phyloP scores from a whole-genome alignment of 495 filamentous ascomycete genomes.

The Penicillium parvum region DNA sequence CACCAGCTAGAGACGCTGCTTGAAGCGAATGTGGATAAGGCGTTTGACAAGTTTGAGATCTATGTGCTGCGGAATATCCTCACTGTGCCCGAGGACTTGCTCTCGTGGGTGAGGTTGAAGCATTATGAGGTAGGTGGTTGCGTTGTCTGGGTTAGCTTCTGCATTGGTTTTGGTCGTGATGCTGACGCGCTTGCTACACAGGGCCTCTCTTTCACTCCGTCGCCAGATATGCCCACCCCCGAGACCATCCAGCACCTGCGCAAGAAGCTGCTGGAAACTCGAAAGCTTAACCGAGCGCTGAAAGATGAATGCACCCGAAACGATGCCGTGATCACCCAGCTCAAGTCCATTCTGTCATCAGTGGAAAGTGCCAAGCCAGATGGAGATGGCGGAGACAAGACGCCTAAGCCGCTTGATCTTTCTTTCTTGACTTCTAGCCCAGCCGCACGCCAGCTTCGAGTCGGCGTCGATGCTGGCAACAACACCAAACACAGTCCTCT shows the following conservation, averaged over 20 bases:
- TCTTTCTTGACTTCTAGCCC: slow-evolving; percentile 51
- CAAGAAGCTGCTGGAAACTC: slow-evolving; percentile 73
- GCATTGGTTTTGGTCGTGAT: neutral
- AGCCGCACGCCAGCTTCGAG: slow-evolving; percentile 41
- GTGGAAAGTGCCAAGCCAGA: slow-evolving; percentile 26
- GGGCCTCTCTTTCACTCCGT: slow-evolving; percentile 34
- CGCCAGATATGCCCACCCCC: slow-evolving; percentile 46
- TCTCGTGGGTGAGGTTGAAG: slow-evolving; percentile 69
- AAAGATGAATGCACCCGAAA: slow-evolving; percentile 74
- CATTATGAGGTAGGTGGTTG: slow-evolving; percentile 70
- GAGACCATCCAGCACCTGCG: slow-evolving; percentile 67
- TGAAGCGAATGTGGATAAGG: slow-evolving; percentile 69
- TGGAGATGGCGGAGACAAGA: slow-evolving; percentile 10
- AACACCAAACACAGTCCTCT: slow-evolving; percentile 45
- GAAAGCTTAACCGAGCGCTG: slow-evolving; percentile 71
- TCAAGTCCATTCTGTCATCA: slow-evolving; percentile 52
- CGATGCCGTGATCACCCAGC: slow-evolving; percentile 60
- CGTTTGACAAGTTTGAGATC: slow-evolving; percentile 77
- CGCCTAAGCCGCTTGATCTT: slow-evolving; percentile 34
- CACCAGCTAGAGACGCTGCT: slow-evolving; percentile 95
- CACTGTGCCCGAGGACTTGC: slow-evolving; percentile 66
- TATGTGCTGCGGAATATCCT: slow-evolving; percentile 87
- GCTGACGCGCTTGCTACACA: slow-evolving; percentile 1
- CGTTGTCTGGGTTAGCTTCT: neutral
- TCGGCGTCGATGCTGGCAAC: slow-evolving; percentile 36